A percentile compares a stretch with the other conserved stretches of the same genome.
phyloP scores from a whole-genome alignment of 2,329 filamentous ascomycete genomes.

The Atkinsonella hypoxylon region DNA sequence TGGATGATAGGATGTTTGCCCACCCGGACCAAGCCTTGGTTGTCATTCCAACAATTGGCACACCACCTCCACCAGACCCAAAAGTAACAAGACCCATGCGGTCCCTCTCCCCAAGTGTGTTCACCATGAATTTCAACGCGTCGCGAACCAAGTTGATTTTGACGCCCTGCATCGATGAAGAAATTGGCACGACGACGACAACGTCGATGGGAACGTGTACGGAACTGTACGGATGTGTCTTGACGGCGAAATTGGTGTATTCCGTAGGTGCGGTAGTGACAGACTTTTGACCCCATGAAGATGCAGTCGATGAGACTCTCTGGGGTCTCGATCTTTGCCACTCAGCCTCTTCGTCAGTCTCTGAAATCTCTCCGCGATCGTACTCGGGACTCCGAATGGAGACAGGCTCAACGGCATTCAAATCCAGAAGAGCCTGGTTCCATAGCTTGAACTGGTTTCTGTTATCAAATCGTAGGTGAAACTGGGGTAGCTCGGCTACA shows the following conservation, averaged over 20 bases:
- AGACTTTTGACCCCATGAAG: slow-evolving; percentile 72
- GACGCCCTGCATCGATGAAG: slow-evolving; percentile 97
- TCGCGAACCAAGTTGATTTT: slow-evolving; percentile 94
- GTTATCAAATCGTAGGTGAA: slow-evolving; percentile 82
- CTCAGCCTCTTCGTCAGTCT: slow-evolving; percentile 74
- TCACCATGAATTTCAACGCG: slow-evolving; percentile 82
- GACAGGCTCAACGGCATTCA: slow-evolving; percentile 59
- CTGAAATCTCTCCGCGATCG: slow-evolving; percentile 65
- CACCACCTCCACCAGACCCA: slow-evolving; percentile 83
- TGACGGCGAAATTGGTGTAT: slow-evolving; percentile 63
- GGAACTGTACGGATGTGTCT: slow-evolving; percentile 32
- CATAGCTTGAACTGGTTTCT: slow-evolving; percentile 77
- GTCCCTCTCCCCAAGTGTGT: slow-evolving; percentile 80
- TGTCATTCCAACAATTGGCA: slow-evolving; percentile 96
- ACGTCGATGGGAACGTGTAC: slow-evolving; percentile 89
- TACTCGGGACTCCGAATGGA: slow-evolving; percentile 61
- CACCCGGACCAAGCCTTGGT: slow-evolving; percentile 90
- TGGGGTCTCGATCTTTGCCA: slow-evolving; percentile 55
- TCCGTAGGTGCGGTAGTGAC: slow-evolving; percentile 83
- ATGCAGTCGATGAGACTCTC: slow-evolving; percentile 71
- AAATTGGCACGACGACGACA: slow-evolving; percentile 92
- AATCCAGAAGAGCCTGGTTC: slow-evolving; percentile 76
- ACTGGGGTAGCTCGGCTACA: slow-evolving; percentile 82
- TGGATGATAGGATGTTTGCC: slow-evolving; percentile 73
- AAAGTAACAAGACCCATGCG: slow-evolving; percentile 97